Conservation (phyloP, 306 rosid species). For the Acacia acuminata region DNA sequence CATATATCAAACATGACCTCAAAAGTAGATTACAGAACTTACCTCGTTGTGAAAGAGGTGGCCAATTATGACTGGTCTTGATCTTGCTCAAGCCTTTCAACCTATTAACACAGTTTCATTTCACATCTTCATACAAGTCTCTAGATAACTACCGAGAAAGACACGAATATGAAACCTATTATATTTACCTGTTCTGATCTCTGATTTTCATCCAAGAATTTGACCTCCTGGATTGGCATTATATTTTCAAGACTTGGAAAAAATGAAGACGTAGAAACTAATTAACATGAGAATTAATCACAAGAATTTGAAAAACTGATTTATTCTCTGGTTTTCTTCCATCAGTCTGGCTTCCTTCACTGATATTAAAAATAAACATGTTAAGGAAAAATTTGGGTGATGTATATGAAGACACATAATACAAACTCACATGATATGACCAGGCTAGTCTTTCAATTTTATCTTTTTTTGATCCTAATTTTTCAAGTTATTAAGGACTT, state of each 20-base stretch:
- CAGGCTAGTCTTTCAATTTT: no score
- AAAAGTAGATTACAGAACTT: no score
- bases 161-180: no score
- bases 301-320: constrained; percentile 23
- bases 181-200: background rate
- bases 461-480: no score
- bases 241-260: background rate
- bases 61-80: background rate
- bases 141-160: no score
- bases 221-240: background rate
- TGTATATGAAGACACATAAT: no score
- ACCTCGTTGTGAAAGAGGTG: background rate
- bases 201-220: background rate
- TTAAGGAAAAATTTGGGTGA: background rate
- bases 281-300: background rate
- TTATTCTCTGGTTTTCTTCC: constrained; percentile 36
- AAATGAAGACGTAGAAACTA: background rate
- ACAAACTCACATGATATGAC: no score
- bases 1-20: no score
- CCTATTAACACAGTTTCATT: background rate
- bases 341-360: constrained; percentile 33
- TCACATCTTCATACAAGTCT: no score
- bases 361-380: background rate
- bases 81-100: background rate
- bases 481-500: no score